Evolutionary conservation across 2,329 filamentous ascomycete genomes (phyloP), one percentile per base, ranked within the genome.

Genomic region (Uncinocarpus reesii): DNA sequence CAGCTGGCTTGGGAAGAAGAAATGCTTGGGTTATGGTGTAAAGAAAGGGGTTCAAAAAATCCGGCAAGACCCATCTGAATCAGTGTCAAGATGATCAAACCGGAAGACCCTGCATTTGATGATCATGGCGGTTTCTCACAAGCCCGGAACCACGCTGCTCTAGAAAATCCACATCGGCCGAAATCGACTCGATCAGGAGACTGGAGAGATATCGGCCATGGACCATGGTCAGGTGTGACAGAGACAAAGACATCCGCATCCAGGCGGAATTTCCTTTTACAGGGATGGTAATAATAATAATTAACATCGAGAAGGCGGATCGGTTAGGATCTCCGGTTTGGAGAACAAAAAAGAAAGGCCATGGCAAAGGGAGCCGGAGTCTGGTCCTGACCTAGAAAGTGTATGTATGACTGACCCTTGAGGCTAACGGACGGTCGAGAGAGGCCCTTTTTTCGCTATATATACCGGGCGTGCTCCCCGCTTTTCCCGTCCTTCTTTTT

Each of bases 361-460:
- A n/a, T 26, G 38, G 29, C 8, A 20, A 48, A 24, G 38, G 40
- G 21, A 24, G 24, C 21, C 31, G 28, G 35, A 41, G 45, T 47
- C 37, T 47, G 35, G 35, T 34, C 35, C 34, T 34, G 45, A 24
- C 35, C 18, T 36, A 28, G 42, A 45, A 45, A 45, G 42, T 47
- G 44, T 47, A 40, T 47, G 45, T 41, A 40, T 47, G 45, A 47
- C 42, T 45, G 42, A 31, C 43, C 24, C 34, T 37, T 28, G 23
- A 46, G 42, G 42, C 28, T 35, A 41, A 46, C 28, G 35, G 48
- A 40, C 34, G 42, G 48, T 48, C 29, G 24, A 47, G 40, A n/a
- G n/a, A 42, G 20, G 52, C 20, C 20, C 6, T 16, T n/a, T n/a
- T n/a, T n/a, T n/a, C n/a, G n/a, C n/a, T 53, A 49, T 55, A 54